phyloP scores from a whole-genome alignment of 768 basidiomycete species.

The Suillus weaverae region DNA sequence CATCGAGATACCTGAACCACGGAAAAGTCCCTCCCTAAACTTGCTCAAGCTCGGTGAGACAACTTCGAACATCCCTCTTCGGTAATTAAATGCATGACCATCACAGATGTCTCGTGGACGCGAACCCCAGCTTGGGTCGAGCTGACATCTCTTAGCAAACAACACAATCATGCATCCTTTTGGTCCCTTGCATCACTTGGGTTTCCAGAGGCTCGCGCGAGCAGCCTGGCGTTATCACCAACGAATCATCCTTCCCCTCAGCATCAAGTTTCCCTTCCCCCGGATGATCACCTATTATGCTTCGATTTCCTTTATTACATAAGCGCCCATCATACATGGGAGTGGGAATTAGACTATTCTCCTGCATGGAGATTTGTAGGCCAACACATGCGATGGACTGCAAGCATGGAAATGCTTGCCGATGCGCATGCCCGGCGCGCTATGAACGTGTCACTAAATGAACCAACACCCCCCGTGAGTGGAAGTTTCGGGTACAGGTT shows the following conservation, averaged over 20 bases:
- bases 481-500: background rate
- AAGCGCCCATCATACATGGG: slow-evolving; percentile 47
- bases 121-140: slow-evolving; percentile 24
- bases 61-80: background rate
- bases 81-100: slow-evolving; percentile 43
- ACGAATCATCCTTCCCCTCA: slow-evolving; percentile 18
- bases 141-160: slow-evolving; percentile 13
- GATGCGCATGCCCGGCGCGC: slow-evolving; percentile 46
- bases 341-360: slow-evolving; percentile 56
- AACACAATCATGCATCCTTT: slow-evolving; percentile 22
- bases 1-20: slow-evolving; percentile 13
- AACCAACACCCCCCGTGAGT: slow-evolving; percentile 50
- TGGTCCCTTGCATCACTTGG: slow-evolving; percentile 26
- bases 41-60: slow-evolving; percentile 12
- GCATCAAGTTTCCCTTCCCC: slow-evolving; percentile 15
- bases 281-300: slow-evolving; percentile 27
- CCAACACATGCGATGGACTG: slow-evolving; percentile 50
- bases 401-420: slow-evolving; percentile 40
- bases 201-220: slow-evolving; percentile 20
- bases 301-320: slow-evolving; percentile 27
- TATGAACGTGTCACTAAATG: slow-evolving; percentile 36
- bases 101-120: slow-evolving; percentile 32
- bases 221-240: background rate
- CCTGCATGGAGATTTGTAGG: slow-evolving; percentile 62
- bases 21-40: slow-evolving; percentile 1